A percentile compares a stretch with the other conserved stretches of the same genome.
These are phyloP conservation scores for Capsicum baccatum DNA, from an alignment of 257 asterid genomes.

Conservation along the genomic window DNA sequence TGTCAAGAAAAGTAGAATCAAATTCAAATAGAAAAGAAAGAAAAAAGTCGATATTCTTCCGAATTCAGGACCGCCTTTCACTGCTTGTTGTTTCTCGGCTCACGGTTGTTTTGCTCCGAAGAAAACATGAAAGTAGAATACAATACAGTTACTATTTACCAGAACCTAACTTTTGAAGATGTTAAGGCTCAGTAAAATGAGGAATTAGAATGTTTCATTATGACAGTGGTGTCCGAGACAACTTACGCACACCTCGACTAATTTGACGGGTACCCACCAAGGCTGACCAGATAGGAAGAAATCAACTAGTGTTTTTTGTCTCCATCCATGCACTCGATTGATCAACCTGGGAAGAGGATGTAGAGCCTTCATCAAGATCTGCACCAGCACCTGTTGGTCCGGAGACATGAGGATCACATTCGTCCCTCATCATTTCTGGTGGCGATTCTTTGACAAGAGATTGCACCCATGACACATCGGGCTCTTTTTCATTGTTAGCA, in stretches of 20 bases:
- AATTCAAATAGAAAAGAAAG: slow-evolving; percentile 36
- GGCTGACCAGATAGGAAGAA: neutral
- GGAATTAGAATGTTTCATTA: neutral
- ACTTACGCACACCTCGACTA: neutral
- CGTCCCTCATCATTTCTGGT: slow-evolving; percentile 67
- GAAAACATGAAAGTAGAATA: slow-evolving; percentile 43
- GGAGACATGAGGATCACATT: slow-evolving; percentile 37
- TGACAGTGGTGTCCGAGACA: neutral
- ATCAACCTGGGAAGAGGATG: slow-evolving; percentile 42
- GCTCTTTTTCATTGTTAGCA: slow-evolving; percentile 56
- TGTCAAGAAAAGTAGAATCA: slow-evolving; percentile 23
- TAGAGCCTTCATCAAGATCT: slow-evolving; percentile 44
- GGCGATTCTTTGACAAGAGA: slow-evolving; percentile 79
- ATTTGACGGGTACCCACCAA: slow-evolving; percentile 6
- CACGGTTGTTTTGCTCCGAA: slow-evolving; percentile 41
- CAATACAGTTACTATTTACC: slow-evolving; percentile 38
- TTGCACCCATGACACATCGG: slow-evolving; percentile 79
- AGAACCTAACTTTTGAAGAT: slow-evolving; percentile 36
- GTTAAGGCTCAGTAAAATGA: slow-evolving; percentile 40
- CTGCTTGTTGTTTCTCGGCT: slow-evolving; percentile 28
- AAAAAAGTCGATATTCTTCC: slow-evolving; percentile 33
- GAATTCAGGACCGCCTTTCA: slow-evolving; percentile 37
- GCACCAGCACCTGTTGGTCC: slow-evolving; percentile 40
- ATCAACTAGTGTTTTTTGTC: slow-evolving; percentile 16
- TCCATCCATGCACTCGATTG: slow-evolving; percentile 65